Conservation (phyloP, 2,329 filamentous ascomycete genomes). For the Periconia macrospinosa region DNA sequence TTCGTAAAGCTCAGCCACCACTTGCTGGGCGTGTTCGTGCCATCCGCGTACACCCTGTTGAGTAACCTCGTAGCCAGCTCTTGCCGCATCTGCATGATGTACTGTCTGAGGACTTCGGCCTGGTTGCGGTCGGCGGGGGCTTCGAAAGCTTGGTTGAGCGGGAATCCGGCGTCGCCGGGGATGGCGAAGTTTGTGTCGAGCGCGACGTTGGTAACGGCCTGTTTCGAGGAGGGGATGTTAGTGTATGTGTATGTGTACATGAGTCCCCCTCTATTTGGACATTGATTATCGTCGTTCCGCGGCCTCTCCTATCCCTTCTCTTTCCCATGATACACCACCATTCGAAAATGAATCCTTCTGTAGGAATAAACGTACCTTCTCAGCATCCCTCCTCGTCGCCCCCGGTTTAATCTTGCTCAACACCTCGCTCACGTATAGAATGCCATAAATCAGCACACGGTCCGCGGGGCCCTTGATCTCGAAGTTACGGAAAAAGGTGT, state of each 20-base stretch:
- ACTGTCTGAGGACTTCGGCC: conserved; percentile 84
- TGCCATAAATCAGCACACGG: conserved; percentile 92
- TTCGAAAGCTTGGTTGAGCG: conserved; percentile 96
- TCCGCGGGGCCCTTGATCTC: conserved; percentile 97
- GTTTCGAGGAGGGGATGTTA: background rate
- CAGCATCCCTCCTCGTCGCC: conserved; percentile 66
- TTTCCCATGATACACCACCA: conserved; percentile 38
- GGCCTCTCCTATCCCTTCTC: background rate
- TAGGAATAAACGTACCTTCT: conserved; percentile 54
- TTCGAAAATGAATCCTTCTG: background rate
- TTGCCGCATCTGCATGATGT: conserved; percentile 89
- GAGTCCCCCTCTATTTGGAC: conserved; percentile 2
- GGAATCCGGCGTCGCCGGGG: conserved; percentile 89
- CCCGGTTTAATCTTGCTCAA: conserved; percentile 81
- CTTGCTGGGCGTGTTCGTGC: conserved; percentile 63
- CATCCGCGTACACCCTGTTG: conserved; percentile 82
- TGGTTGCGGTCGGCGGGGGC: conserved; percentile 83
- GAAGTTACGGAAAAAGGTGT: conserved; percentile 99
- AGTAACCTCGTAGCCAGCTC: conserved; percentile 83
- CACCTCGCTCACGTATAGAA: conserved; percentile 90
- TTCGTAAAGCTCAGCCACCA: conserved; percentile 99
- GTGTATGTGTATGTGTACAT: too few species aligned
- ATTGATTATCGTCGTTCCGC: background rate
- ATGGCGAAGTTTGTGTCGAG: conserved; percentile 92
- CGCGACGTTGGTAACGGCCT: conserved; percentile 88